phyloP scores from a whole-genome alignment of 768 basidiomycete genomes.

The Tylopilus cervinicoccineus region DNA sequence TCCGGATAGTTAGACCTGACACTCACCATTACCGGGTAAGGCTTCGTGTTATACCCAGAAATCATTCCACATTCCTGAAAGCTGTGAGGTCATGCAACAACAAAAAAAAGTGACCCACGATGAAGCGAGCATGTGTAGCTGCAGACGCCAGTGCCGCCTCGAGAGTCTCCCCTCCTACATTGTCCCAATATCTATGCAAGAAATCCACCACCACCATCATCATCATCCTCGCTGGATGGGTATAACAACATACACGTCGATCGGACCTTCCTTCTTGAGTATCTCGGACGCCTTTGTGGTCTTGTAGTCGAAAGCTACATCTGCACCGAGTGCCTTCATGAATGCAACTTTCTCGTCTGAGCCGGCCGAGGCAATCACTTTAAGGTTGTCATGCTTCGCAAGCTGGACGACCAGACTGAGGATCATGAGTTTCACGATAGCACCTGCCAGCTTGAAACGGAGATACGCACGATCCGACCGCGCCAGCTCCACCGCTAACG shows the following conservation, averaged over 20 bases:
- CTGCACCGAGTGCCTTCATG: constrained; percentile 55
- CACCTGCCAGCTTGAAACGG: neutral
- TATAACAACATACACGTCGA: constrained; percentile 40
- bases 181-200: constrained; percentile 13
- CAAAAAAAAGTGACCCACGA: constrained; percentile 24
- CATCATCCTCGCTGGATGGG: neutral
- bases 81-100: neutral
- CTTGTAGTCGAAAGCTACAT: constrained; percentile 75
- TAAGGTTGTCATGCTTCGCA: constrained; percentile 47
- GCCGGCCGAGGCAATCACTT: constrained; percentile 70
- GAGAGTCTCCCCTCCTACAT: constrained; percentile 54
- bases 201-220: no score
- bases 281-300: constrained; percentile 48
- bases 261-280: constrained; percentile 52
- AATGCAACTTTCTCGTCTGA: constrained; percentile 68
- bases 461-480: constrained; percentile 56
- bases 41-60: constrained; percentile 11
- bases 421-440: neutral
- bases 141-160: constrained; percentile 51
- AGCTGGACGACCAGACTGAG: constrained; percentile 45
- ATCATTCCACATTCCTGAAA: constrained; percentile 33
- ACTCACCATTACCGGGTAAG: constrained; percentile 12
- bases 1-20: neutral
- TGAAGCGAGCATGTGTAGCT: constrained; percentile 43
- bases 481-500: constrained; percentile 38